Evolutionary conservation across 2,329 filamentous ascomycete species (phyloP), one percentile per base, ranked within the genome.

Genomic region (Colletotrichum theobromicola): DNA sequence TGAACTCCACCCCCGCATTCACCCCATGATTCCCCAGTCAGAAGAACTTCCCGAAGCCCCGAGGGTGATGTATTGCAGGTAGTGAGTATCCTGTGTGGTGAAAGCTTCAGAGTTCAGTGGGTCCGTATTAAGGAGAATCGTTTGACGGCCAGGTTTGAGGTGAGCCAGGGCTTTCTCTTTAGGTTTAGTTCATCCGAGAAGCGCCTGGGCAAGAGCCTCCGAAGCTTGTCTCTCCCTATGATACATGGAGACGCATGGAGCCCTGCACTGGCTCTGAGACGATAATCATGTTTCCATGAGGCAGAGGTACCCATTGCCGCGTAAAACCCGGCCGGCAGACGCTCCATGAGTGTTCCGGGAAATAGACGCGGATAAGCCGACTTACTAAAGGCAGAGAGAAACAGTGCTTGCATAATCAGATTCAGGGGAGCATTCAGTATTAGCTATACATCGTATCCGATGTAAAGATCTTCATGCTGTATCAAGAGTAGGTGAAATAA

Each of bases 161-260:
- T 30, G 28, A 26, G 63, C 30, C 15, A 26, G 26, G 4, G 3
- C 32, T 3, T 26, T 12, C 18, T 6, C 7, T 42, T 67, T 12
- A 28, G 64, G 53, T 67, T 58, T 58, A 67, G 64, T 24, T 58
- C 64, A 67, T 58, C 64, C 64, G 64, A 24, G 64, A 50, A 58
- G 15, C 7, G 9, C n/a, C 21, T 24, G 50, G 0, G 26, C 15
- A 35, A 5, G 42, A 53, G 18, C 42, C 63, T 55, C 42, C 7
- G 37, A 53, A 50, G 8, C 37, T 53, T 65, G 63, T 65, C 7
- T 10, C 42, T 50, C 5, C 6, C 9, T 13, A 16, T 42, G 57
- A 8, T 30, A 60, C 26, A 32, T n/a, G 26, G 30, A 15, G 18
- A 30, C 28, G 21, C 1, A 12, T 28, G 53, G 16, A 55, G 16